phyloP scores from a whole-genome alignment of 371 early-diverging fungal genomes.

The Phascolomyces articulosus region DNA sequence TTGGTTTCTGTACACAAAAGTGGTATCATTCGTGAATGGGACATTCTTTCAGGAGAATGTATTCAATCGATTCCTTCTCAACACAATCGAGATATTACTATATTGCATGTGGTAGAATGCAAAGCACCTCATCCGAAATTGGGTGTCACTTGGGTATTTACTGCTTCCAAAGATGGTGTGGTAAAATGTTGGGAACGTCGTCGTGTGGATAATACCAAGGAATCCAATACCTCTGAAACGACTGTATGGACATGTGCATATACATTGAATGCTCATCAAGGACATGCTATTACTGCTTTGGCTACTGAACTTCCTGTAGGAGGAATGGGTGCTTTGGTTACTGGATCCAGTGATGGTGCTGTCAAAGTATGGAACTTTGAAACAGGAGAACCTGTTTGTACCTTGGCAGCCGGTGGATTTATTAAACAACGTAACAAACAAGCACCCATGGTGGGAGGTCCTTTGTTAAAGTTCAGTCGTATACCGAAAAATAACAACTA shows the following conservation, averaged over 20 bases:
- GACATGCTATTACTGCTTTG: slow-evolving; percentile 26
- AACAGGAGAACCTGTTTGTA: slow-evolving; percentile 56
- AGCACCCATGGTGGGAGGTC: slow-evolving; percentile 19
- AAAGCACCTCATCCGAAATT: slow-evolving; percentile 23
- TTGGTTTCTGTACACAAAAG: slow-evolving; percentile 40
- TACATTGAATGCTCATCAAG: slow-evolving; percentile 24
- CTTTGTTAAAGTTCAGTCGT: slow-evolving; percentile 24
- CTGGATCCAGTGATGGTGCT: slow-evolving; percentile 80
- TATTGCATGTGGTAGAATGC: slow-evolving; percentile 25
- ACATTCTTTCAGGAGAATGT: slow-evolving; percentile 36
- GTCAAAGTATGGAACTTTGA: slow-evolving; percentile 81
- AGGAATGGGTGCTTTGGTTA: slow-evolving; percentile 49
- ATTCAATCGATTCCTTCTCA: slow-evolving; percentile 28
- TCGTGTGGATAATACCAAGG: slow-evolving; percentile 16
- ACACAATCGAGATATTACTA: slow-evolving; percentile 24
- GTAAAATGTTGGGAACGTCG: slow-evolving; percentile 44
- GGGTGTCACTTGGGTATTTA: slow-evolving; percentile 32
- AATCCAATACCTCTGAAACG: too few relatives aligned
- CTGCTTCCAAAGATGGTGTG: slow-evolving; percentile 38
- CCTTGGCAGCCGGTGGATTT: slow-evolving; percentile 31
- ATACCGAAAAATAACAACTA: too few relatives aligned
- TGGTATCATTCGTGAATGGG: slow-evolving; percentile 40
- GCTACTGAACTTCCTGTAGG: slow-evolving; percentile 32
- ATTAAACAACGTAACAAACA: slow-evolving; percentile 12
- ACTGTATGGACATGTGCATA: slow-evolving; percentile 38